These are phyloP conservation scores for Chlamydomonas eustigma DNA, from an alignment of 139 green algal genomes.

Conservation along the genomic window DNA sequence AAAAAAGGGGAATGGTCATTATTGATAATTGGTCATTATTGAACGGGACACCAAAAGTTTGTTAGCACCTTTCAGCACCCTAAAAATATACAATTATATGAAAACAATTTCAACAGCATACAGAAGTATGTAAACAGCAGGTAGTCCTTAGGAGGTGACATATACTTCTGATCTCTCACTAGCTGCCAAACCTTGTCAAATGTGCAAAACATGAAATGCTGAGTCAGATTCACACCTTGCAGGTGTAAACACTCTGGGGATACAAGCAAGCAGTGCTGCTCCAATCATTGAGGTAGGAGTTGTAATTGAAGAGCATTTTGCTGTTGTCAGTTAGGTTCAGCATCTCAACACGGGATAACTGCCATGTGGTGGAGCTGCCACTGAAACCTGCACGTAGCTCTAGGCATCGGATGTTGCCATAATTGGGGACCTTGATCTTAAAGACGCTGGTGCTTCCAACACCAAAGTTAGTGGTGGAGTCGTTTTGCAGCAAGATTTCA, in stretches of 20 bases:
- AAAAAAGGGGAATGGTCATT: too few relatives aligned
- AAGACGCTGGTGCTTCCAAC: conserved; percentile 3
- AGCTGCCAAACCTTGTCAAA: too few relatives aligned
- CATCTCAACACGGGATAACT: neutral
- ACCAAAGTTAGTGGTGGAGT: neutral
- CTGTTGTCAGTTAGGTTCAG: neutral
- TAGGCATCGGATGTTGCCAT: conserved; percentile 10
- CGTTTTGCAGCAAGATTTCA: conserved; percentile 12
- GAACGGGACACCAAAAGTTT: too few relatives aligned
- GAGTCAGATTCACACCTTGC: neutral
- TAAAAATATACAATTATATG: too few relatives aligned
- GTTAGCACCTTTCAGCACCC: too few relatives aligned
- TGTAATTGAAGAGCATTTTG: neutral
- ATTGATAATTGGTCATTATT: too few relatives aligned
- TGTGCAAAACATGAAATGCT: too few relatives aligned
- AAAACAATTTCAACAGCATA: too few relatives aligned
- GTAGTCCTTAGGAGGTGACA: too few relatives aligned
- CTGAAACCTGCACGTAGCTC: neutral
- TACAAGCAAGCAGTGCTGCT: neutral
- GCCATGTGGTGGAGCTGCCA: neutral
- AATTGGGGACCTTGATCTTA: conserved; percentile 3
- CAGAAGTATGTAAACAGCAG: too few relatives aligned
- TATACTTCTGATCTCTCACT: too few relatives aligned
- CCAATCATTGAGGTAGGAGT: neutral
- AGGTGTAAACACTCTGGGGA: neutral